Base-by-base conservation (phyloP, 2,329 filamentous ascomycete species). In the Monilinia polystroma region DNA sequence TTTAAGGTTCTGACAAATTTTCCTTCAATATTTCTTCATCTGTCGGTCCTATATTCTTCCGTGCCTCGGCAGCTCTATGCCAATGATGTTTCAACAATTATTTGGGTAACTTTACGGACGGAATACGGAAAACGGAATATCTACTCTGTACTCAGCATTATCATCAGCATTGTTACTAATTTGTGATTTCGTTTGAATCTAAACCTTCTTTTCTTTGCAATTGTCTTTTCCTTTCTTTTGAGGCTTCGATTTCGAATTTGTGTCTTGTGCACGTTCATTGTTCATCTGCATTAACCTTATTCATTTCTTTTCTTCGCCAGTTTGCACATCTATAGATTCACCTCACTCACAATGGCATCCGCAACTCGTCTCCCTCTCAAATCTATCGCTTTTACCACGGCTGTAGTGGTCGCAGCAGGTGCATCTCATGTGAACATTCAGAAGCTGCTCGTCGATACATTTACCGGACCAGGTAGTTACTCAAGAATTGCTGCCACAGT, bases 381-480 rank as follows among this genome's bases (percentile, higher is more conserved):
- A 67, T 70, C 72, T 2, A 70, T 76, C 35, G 64, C 70, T 7
- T 72, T 73, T 55, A 70, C 71, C 18, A 63, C 69, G 10, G 67
- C 72, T 0, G 41, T 75, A 5, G 70, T 69, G 7, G 8, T 71
- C 23, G 67, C 64, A 38, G 69, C 68, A 16, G 70, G 72, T 58
- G 68, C 68, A 45, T 74, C 74, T 14, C 68, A 70, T 53, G 43
- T 74, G 8, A 71, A 71, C 35, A 45, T 75, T 32, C 69, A 66
- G 11, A 68, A 66, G 0, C 52, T 73, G 5, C 51, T 76, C 8
- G 23, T 68, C 11, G 69, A 66, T 41, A 69, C 68, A 23, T 70
- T 76, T 54, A 76, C 75, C 0, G 76, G 76, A 3, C 74, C 75
- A 10, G 75, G 74, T 3, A 74, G 67, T 38, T 73, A 74, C 51